Evolutionary conservation across 345 rosid genomes (phyloP).

Genomic region (Syzygium jambos): DNA sequence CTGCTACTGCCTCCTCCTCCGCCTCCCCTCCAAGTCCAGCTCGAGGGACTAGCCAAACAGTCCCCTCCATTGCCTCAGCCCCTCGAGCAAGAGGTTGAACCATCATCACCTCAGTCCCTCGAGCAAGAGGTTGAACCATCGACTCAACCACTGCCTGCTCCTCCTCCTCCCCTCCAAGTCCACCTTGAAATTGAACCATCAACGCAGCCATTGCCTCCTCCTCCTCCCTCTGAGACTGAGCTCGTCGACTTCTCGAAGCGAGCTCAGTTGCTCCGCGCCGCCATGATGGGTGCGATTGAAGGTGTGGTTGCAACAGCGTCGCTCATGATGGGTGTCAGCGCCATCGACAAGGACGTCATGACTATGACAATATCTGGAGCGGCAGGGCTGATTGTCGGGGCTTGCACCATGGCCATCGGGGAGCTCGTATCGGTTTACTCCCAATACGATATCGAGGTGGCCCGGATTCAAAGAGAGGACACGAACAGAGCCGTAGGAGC

Average conservation of each 20-base stretch:
- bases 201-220: too few species aligned
- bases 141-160: too few species aligned
- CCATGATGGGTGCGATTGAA: constrained; percentile 68
- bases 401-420: constrained; percentile 76
- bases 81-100: background rate
- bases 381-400: constrained; percentile 63
- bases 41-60: background rate
- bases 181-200: too few species aligned
- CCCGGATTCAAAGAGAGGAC: constrained; percentile 39
- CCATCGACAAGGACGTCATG: constrained; percentile 45
- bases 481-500: background rate
- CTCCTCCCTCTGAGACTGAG: too few species aligned
- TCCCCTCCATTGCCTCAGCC: background rate
- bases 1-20: background rate
- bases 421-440: constrained; percentile 75
- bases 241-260: too few species aligned
- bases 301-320: constrained; percentile 69
- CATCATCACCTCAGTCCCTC: background rate
- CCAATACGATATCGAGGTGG: constrained; percentile 50
- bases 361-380: constrained; percentile 51
- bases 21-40: background rate
- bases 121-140: too few species aligned
- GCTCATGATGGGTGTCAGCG: constrained; percentile 71
- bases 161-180: too few species aligned
- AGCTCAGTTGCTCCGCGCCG: constrained; percentile 31